These are phyloP conservation scores for Cocos nucifera DNA, from an alignment of 176 grass and related monocot genomes.

Conservation along the genomic window DNA sequence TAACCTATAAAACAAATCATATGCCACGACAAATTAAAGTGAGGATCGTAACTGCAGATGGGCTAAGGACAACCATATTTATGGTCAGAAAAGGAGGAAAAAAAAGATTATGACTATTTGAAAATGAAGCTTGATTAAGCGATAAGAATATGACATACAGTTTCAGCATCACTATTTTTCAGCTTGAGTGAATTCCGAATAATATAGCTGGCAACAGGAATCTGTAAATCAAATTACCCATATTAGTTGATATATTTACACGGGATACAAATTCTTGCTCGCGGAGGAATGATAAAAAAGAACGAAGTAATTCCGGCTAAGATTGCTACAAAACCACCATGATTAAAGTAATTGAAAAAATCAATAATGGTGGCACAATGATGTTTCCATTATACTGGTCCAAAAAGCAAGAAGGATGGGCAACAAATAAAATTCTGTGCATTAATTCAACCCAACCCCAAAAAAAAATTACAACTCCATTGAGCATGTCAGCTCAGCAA, in stretches of 20 bases:
- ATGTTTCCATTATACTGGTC: too few relatives aligned
- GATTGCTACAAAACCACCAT: too few relatives aligned
- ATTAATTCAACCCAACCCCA: too few relatives aligned
- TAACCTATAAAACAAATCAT: constrained; percentile 33
- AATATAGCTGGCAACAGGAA: constrained; percentile 63
- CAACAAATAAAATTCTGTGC: too few relatives aligned
- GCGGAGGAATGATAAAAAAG: background rate
- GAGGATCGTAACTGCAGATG: constrained; percentile 6
- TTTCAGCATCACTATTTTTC: constrained; percentile 74
- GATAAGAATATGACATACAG: constrained; percentile 33
- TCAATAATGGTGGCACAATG: too few relatives aligned
- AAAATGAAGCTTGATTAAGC: constrained; percentile 7
- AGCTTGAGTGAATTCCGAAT: constrained; percentile 82
- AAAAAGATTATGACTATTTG: background rate
- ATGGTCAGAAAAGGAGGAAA: too few relatives aligned
- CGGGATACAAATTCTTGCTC: background rate
- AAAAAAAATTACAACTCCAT: too few relatives aligned
- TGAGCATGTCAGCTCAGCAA: too few relatives aligned
- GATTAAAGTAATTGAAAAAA: too few relatives aligned
- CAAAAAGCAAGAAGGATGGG: too few relatives aligned
- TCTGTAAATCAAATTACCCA: constrained; percentile 35
- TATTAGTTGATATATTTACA: background rate
- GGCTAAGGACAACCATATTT: background rate
- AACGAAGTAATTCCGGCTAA: background rate
- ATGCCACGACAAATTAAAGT: background rate